Evolutionary conservation across 1,139 yeast species (phyloP).

Genomic region (Geotrichum fermentans): DNA sequence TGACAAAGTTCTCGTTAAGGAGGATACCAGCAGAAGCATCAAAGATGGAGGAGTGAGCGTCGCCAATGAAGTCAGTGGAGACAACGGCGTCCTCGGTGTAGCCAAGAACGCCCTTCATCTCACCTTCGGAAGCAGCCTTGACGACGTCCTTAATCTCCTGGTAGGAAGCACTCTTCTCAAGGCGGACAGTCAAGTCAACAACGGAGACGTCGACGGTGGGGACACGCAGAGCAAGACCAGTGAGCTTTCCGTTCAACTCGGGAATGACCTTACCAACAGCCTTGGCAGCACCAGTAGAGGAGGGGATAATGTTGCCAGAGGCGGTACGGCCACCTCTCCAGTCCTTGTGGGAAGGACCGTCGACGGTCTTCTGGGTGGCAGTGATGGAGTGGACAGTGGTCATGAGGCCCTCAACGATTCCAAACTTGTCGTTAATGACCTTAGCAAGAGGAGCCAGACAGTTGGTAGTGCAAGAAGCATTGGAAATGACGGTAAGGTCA

Average conservation of each 20-base stretch:
- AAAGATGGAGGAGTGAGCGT: slow-evolving; percentile 72
- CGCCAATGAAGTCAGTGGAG: too few species aligned
- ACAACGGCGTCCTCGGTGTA: too few species aligned
- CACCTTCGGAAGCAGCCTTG: slow-evolving; percentile 60
- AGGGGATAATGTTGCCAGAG: slow-evolving; percentile 83
- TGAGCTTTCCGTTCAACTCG: slow-evolving; percentile 79
- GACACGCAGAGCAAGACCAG: slow-evolving; percentile 85
- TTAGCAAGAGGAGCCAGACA: slow-evolving; percentile 87
- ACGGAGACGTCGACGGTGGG: slow-evolving; percentile 86
- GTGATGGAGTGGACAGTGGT: too few species aligned
- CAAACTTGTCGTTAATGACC: too few species aligned
- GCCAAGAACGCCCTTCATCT: slow-evolving; percentile 69
- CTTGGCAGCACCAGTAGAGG: slow-evolving; percentile 90
- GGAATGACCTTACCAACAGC: slow-evolving; percentile 88
- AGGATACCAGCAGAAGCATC: slow-evolving; percentile 83
- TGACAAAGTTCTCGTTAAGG: too few species aligned
- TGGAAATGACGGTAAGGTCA: slow-evolving; percentile 68
- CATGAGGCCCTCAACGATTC: too few species aligned
- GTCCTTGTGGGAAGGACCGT: too few species aligned
- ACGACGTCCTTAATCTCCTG: slow-evolving; percentile 69
- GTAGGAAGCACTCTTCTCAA: slow-evolving; percentile 64
- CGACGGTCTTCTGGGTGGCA: too few species aligned
- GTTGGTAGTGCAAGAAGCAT: slow-evolving; percentile 89
- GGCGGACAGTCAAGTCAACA: slow-evolving; percentile 65
- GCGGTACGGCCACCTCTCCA: too few species aligned